phyloP scores from a whole-genome alignment of 2,329 filamentous ascomycete species.

The Madurella mycetomatis region DNA sequence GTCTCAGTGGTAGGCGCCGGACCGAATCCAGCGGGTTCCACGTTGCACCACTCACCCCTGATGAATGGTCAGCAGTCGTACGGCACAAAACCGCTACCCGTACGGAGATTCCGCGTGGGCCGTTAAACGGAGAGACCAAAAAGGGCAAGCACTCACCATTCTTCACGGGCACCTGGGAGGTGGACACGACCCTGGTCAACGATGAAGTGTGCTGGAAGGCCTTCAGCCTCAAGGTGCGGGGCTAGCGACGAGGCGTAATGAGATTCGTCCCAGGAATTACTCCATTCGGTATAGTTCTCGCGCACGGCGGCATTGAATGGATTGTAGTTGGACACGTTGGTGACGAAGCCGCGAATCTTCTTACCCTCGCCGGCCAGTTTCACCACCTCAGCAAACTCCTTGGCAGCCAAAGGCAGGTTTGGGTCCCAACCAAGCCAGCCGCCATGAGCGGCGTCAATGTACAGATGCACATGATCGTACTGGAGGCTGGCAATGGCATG shows the following conservation, averaged over 20 bases:
- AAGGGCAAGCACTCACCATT: conserved; percentile 27
- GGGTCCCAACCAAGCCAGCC: conserved; percentile 41
- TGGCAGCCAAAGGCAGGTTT: conserved; percentile 38
- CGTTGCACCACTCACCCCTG: conserved; percentile 42
- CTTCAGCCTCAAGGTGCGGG: conserved; percentile 35
- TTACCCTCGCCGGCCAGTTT: conserved; percentile 29
- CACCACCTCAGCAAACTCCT: conserved; percentile 38
- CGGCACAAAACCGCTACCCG: background rate
- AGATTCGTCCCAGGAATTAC: conserved; percentile 38
- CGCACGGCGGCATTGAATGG: conserved; percentile 36
- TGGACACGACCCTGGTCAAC: conserved; percentile 42
- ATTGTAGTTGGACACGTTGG: conserved; percentile 44
- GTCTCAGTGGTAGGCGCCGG: conserved; percentile 33
- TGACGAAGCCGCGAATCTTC: conserved; percentile 39
- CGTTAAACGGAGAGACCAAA: background rate
- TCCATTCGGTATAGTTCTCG: conserved; percentile 39
- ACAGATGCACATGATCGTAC: conserved; percentile 35
- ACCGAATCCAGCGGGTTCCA: conserved; percentile 38
- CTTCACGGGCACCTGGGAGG: conserved; percentile 32
- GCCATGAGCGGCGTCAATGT: conserved; percentile 41
- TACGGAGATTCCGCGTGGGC: background rate
- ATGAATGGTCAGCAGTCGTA: background rate
- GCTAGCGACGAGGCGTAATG: conserved; percentile 38
- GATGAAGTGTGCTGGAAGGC: conserved; percentile 41
- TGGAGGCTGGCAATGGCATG: conserved; percentile 39